Evolutionary conservation across 2,329 filamentous ascomycete species (phyloP).

Genomic region (Phyllosticta citrichinensis): DNA sequence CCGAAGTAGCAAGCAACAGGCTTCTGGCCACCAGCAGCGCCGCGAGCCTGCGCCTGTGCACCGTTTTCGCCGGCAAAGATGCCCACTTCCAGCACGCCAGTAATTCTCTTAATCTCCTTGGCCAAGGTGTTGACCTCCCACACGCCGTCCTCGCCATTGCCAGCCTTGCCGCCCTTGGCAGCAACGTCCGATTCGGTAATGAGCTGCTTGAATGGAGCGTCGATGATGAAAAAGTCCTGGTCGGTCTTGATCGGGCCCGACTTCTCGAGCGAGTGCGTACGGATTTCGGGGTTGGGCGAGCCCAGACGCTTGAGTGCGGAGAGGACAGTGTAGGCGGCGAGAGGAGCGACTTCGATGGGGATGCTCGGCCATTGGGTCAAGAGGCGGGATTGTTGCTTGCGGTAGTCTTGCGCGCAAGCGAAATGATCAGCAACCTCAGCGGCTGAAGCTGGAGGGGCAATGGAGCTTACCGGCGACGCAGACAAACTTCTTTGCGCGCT

Average conservation of each 20-base stretch:
- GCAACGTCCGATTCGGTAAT: constrained; percentile 51
- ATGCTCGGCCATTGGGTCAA: constrained; percentile 70
- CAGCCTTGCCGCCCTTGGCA: constrained; percentile 26
- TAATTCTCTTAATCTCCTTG: constrained; percentile 64
- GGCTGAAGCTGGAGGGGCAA: neutral
- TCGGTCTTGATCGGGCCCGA: constrained; percentile 77
- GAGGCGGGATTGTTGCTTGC: constrained; percentile 74
- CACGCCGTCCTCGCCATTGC: constrained; percentile 51
- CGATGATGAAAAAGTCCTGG: constrained; percentile 81
- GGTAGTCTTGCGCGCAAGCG: constrained; percentile 54
- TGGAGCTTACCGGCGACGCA: constrained; percentile 62
- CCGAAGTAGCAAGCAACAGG: constrained; percentile 94
- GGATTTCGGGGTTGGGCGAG: constrained; percentile 57
- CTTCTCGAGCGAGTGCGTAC: constrained; percentile 64
- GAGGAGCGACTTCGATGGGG: constrained; percentile 86
- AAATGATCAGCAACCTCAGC: neutral
- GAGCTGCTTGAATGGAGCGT: constrained; percentile 73
- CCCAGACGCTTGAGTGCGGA: constrained; percentile 63
- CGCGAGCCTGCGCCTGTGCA: constrained; percentile 49
- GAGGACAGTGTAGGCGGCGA: constrained; percentile 70
- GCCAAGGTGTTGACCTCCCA: constrained; percentile 77
- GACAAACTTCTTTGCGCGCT: constrained; percentile 73
- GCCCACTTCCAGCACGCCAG: constrained; percentile 84
- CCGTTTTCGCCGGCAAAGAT: constrained; percentile 81
- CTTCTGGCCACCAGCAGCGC: constrained; percentile 58